phyloP scores from a whole-genome alignment of 176 grass and related monocot genomes.

The Typha latifolia region DNA sequence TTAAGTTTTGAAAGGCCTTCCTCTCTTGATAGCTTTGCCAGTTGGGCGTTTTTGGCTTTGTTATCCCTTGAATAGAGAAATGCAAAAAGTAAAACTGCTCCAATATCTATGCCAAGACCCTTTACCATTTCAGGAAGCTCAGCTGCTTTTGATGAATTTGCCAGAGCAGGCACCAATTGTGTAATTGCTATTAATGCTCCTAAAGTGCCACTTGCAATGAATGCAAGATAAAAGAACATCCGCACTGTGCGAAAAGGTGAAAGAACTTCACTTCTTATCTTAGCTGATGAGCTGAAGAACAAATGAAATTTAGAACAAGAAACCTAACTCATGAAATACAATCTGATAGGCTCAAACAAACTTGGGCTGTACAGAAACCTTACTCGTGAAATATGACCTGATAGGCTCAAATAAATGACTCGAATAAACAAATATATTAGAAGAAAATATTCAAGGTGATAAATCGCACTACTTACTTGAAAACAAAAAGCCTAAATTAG shows the following conservation, averaged over 20 bases:
- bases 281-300: constrained; percentile 51
- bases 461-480: too few relatives aligned
- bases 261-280: constrained; percentile 84
- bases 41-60: constrained; percentile 65
- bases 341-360: neutral
- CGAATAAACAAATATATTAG: neutral
- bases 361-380: neutral
- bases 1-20: constrained; percentile 70
- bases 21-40: constrained; percentile 72
- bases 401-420: neutral
- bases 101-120: constrained; percentile 73
- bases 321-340: neutral
- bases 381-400: neutral
- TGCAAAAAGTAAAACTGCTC: constrained; percentile 56
- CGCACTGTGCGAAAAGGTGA: constrained; percentile 72
- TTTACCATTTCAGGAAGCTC: constrained; percentile 37
- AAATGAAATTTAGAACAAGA: neutral
- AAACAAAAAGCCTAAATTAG: neutral
- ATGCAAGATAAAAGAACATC: constrained; percentile 98
- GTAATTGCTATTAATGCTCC: constrained; percentile 64
- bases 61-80: constrained; percentile 81
- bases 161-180: constrained; percentile 49
- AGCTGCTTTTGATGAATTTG: constrained; percentile 29
- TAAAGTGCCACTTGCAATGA: constrained; percentile 61
- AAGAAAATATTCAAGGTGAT: neutral